Evolutionary conservation across 2,329 filamentous ascomycete species (phyloP), one percentile per base, ranked within the genome.

Genomic region (Fusarium nurragi): DNA sequence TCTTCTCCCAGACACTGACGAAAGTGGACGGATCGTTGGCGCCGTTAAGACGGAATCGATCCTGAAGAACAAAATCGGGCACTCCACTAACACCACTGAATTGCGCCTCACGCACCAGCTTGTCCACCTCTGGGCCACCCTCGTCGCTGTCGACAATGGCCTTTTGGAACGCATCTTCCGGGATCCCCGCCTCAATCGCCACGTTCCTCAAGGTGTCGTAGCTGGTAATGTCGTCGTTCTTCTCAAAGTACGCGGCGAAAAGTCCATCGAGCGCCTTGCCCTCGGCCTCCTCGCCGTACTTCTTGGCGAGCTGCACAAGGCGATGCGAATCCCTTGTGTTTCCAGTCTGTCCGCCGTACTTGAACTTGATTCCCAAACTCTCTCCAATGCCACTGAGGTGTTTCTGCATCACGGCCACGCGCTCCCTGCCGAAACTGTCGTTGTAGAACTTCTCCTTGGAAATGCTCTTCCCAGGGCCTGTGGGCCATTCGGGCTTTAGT

Each of bases 281-380:
- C 78, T 92, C 86, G 40, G 83, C 68, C 40, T 84, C 78, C 21
- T 73, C 73, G 5, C 79, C 79, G 49, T 88, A 73, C 56, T 71
- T 76, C 83, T 88, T 77, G 71, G 81, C 78, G 25, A 83, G 75
- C 7, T 80, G 78, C 4, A 84, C 74, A 11, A 85, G 68, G 34
- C 93, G 86, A 76, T 97, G 93, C 54, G 90, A 90, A 70, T 96
- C 90, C 19, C 92, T 83, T 18, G 92, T 94, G 71, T 89, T 91
- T 44, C 93, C 93, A 7, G 88, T 88, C 65, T 83, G 86, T 52
- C 92, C 90, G 13, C 85, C 84, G 65, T 89, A 91, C 21, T 84
- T 74, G 64, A 84, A 80, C 39, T 69, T 59, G 68, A 84, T 80
- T 60, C 78, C 80, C 7, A 77, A 69, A 19, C 71, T 54, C 5